A percentile compares a stretch with the other conserved stretches of the same genome.
Conservation (phyloP, 2,329 filamentous ascomycete species). For the Colletotrichum tanaceti region DNA sequence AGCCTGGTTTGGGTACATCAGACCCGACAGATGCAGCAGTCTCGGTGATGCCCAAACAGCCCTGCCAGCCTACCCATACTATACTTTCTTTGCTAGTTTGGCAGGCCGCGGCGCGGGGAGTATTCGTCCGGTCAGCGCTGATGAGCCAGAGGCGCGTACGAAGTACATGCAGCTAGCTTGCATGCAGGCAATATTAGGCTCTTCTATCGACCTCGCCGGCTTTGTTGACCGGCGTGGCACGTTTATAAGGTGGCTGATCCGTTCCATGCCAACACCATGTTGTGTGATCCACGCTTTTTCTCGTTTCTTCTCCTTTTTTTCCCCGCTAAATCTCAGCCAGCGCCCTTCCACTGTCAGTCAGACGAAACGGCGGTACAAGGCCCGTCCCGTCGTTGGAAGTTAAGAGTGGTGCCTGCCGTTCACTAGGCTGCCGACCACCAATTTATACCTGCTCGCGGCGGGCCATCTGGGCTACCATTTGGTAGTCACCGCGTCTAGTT, state of each 20-base stretch:
- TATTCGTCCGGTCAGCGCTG: background rate
- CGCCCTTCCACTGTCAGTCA: background rate
- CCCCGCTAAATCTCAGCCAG: background rate
- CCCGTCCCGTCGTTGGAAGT: slow-evolving; percentile 19
- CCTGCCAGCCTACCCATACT: background rate
- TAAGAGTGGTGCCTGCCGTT: background rate
- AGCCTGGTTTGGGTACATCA: no score
- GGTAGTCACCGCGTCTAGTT: background rate
- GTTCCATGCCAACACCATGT: slow-evolving; percentile 10
- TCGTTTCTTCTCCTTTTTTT: background rate
- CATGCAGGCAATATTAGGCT: slow-evolving; percentile 16
- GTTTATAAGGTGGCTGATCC: background rate
- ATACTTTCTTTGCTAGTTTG: background rate
- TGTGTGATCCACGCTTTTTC: slow-evolving; percentile 5
- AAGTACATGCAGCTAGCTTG: slow-evolving; percentile 18
- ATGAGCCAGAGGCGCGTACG: background rate
- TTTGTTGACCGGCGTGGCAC: background rate
- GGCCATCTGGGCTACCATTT: background rate
- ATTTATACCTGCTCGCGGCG: background rate
- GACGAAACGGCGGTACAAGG: slow-evolving; percentile 26
- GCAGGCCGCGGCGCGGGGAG: background rate
- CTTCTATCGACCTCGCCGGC: background rate
- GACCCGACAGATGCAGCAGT: background rate
- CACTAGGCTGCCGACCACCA: background rate
- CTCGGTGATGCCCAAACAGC: background rate